phyloP scores from a whole-genome alignment of 2,329 filamentous ascomycete species.

The Septoria linicola region DNA sequence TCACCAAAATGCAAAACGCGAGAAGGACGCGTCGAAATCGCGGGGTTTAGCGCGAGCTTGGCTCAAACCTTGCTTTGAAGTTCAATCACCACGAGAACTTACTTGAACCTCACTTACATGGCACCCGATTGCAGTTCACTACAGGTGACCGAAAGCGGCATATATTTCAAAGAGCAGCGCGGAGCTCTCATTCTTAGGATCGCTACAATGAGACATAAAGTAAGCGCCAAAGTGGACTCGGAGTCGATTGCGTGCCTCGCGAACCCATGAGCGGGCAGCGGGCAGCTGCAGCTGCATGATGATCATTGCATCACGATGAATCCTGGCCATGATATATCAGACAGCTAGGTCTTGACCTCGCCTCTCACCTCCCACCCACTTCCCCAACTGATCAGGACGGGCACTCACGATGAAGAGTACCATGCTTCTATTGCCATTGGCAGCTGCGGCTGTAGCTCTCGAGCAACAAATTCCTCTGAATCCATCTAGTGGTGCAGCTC shows the following conservation, averaged over 20 bases:
- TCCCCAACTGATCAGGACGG: neutral
- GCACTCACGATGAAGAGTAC: constrained; percentile 21
- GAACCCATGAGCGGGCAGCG: constrained; percentile 3
- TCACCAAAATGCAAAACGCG: neutral
- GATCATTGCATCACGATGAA: constrained; percentile 19
- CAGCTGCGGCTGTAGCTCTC: constrained; percentile 24
- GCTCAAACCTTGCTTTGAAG: too few species aligned
- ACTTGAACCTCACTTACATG: too few species aligned
- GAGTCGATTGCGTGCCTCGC: neutral
- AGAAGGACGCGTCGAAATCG: too few species aligned
- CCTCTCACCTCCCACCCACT: too few species aligned
- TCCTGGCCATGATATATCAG: too few species aligned
- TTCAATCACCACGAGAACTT: too few species aligned
- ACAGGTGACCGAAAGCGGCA: too few species aligned
- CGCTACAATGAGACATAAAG: neutral
- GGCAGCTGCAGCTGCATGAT: constrained; percentile 8
- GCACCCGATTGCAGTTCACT: too few species aligned
- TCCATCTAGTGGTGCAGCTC: constrained; percentile 16
- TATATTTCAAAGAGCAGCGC: too few species aligned
- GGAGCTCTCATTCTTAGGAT: too few species aligned
- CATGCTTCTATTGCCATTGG: constrained; percentile 28
- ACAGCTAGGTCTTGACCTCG: too few species aligned
- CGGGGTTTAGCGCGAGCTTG: too few species aligned
- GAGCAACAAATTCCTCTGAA: constrained; percentile 30
- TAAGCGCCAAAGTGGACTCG: neutral